Conservation (phyloP, 2,329 filamentous ascomycete genomes). For the Nigrospora sphaerica region DNA sequence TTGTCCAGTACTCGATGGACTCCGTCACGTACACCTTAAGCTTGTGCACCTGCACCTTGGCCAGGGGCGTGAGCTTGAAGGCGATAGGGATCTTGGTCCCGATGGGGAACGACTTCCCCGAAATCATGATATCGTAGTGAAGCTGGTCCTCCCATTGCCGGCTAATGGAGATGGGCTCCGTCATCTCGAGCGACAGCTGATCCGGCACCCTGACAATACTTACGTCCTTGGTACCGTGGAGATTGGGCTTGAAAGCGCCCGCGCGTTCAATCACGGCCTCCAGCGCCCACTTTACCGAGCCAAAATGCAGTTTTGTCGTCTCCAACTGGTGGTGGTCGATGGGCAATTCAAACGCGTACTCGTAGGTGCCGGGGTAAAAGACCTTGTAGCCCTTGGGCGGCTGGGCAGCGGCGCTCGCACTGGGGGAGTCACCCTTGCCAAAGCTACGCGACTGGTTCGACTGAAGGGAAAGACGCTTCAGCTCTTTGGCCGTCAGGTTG, state of each 20-base stretch:
- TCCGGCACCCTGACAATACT: slow-evolving; percentile 78
- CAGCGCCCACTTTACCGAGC: slow-evolving; percentile 80
- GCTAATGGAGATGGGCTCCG: slow-evolving; percentile 89
- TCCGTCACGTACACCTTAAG: slow-evolving; percentile 90
- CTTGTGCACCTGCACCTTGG: slow-evolving; percentile 88
- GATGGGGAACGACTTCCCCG: slow-evolving; percentile 88
- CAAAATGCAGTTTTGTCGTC: slow-evolving; percentile 80
- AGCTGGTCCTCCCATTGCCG: slow-evolving; percentile 92
- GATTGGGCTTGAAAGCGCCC: slow-evolving; percentile 82
- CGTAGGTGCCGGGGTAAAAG: slow-evolving; percentile 66
- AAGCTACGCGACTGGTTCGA: slow-evolving; percentile 81
- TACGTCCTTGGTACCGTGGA: slow-evolving; percentile 76
- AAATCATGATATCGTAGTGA: slow-evolving; percentile 94
- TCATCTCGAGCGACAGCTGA: slow-evolving; percentile 81
- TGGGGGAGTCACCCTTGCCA: slow-evolving; percentile 65
- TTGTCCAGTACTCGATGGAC: slow-evolving; percentile 85
- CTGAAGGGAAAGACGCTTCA: slow-evolving; percentile 68
- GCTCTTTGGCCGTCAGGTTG: slow-evolving; percentile 39
- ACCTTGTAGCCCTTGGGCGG: slow-evolving; percentile 68
- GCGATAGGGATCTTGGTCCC: slow-evolving; percentile 85
- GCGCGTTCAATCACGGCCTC: slow-evolving; percentile 80
- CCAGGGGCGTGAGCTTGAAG: slow-evolving; percentile 86
- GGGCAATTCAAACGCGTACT: slow-evolving; percentile 75
- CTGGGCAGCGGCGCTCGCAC: slow-evolving; percentile 48
- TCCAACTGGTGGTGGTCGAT: slow-evolving; percentile 85